A percentile compares a stretch with the other conserved stretches of the same genome.
Evolutionary conservation across 495 filamentous ascomycete genomes (phyloP).

Genomic region (Podospora australis): DNA sequence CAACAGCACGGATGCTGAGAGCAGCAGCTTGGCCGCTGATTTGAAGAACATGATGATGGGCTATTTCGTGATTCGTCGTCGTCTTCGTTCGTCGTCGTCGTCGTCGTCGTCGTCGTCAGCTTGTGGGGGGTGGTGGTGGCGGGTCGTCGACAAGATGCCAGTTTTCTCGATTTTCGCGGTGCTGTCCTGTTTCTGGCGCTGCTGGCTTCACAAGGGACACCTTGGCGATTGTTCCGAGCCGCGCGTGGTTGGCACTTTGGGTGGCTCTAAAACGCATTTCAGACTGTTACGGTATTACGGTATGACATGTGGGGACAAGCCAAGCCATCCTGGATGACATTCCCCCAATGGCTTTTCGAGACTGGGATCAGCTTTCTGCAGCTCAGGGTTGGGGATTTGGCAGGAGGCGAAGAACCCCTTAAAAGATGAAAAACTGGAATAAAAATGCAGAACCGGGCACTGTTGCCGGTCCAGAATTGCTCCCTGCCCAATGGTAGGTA

Average conservation of each 20-base stretch:
- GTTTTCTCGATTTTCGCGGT: slow-evolving; percentile 21
- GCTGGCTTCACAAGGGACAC: slow-evolving; percentile 15
- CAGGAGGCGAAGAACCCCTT: no score
- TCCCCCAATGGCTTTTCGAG: no score
- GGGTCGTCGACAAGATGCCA: no score
- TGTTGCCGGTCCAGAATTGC: slow-evolving; percentile 23
- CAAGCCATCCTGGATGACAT: no score
- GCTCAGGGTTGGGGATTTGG: slow-evolving; percentile 1
- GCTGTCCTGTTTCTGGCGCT: slow-evolving; percentile 8
- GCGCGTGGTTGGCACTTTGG: no score
- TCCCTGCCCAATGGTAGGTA: slow-evolving; percentile 9
- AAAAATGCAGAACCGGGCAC: no score
- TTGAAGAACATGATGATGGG: slow-evolving; percentile 25
- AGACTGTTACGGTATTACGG: no score
- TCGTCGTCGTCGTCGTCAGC: not conserved
- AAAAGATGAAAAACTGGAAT: slow-evolving; percentile 8
- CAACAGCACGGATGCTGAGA: slow-evolving; percentile 57
- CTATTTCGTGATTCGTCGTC: not conserved
- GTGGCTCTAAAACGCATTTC: no score
- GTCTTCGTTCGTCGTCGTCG: not conserved
- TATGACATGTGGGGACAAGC: no score
- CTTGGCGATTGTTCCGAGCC: slow-evolving; percentile 19
- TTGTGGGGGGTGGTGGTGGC: slow-evolving; percentile 3
- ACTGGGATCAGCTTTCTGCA: no score
- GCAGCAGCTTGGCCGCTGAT: slow-evolving; percentile 50